Evolutionary conservation across 2,329 filamentous ascomycete species (phyloP).

Genomic region (Catunica adiposa): DNA sequence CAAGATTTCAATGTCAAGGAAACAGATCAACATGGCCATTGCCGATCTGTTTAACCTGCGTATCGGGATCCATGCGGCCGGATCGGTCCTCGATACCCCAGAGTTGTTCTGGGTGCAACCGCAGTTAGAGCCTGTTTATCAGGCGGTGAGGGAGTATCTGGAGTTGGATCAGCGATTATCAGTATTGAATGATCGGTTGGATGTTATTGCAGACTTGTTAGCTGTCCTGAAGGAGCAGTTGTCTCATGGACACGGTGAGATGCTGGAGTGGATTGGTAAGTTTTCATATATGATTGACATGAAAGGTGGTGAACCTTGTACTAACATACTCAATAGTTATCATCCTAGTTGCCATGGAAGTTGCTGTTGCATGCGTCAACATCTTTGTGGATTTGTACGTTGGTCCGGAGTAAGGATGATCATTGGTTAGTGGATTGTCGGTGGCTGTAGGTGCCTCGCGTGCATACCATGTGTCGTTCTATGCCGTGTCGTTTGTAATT

Average conservation of each 20-base stretch:
- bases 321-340: constrained; percentile 49
- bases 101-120: constrained; percentile 98
- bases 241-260: constrained; percentile 82
- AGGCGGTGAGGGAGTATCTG: constrained; percentile 84
- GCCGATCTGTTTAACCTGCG: constrained; percentile 94
- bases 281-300: constrained; percentile 14
- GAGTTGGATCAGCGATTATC: constrained; percentile 96
- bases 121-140: constrained; percentile 88
- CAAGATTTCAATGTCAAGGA: constrained; percentile 72
- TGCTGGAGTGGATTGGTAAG: constrained; percentile 76
- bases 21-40: constrained; percentile 98
- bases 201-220: constrained; percentile 79
- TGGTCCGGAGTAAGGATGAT: constrained; percentile 9
- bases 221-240: constrained; percentile 91
- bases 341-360: constrained; percentile 86
- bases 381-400: constrained; percentile 90
- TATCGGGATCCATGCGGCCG: constrained; percentile 96
- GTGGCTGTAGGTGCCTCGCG: too few species aligned
- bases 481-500: background rate
- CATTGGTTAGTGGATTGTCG: too few species aligned
- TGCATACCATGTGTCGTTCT: too few species aligned
- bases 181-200: constrained; percentile 69
- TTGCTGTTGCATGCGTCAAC: constrained; percentile 80
- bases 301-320: background rate
- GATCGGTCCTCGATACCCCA: constrained; percentile 86